These are phyloP conservation scores for Acer campestre DNA, from an alignment of 345 rosid genomes.

Conservation along the genomic window DNA sequence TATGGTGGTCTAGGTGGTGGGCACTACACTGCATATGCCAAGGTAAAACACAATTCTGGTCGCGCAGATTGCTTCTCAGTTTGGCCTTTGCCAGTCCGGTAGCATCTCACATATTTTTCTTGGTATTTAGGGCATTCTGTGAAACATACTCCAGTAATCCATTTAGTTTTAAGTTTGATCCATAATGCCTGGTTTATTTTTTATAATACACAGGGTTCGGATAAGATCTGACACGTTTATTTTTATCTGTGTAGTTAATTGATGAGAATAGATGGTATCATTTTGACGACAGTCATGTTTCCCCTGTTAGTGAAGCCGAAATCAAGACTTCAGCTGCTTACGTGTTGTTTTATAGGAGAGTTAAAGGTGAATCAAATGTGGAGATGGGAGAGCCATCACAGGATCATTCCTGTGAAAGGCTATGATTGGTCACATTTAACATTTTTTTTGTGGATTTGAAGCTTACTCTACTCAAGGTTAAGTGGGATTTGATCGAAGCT, in stretches of 20 bases:
- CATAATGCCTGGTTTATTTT: not conserved
- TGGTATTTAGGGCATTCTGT: not conserved
- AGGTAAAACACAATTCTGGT: constrained; percentile 47
- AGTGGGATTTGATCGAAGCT: not conserved
- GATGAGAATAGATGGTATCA: constrained; percentile 93
- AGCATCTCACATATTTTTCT: not conserved
- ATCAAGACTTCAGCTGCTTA: constrained; percentile 86
- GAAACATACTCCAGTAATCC: not conserved
- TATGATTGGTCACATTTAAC: not conserved
- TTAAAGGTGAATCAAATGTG: constrained; percentile 31
- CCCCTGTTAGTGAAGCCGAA: constrained; percentile 62
- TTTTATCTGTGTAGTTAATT: constrained; percentile 55
- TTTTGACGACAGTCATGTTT: constrained; percentile 80
- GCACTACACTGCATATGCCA: constrained; percentile 91
- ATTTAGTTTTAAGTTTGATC: not conserved
- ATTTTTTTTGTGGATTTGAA: not conserved
- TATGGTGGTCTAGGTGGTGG: constrained; percentile 95
- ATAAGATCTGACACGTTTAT: not conserved
- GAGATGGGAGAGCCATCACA: constrained; percentile 40
- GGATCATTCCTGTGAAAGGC: constrained; percentile 27
- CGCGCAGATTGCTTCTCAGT: not conserved
- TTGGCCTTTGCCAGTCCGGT: not conserved
- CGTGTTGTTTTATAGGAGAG: constrained; percentile 81
- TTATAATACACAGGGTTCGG: not conserved
- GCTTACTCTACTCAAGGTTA: not conserved